Percentiles rank a stretch among this genome's conserved stretches.
Conservation (phyloP, 768 basidiomycete genomes). For the Phlebiopsis gigantea region DNA sequence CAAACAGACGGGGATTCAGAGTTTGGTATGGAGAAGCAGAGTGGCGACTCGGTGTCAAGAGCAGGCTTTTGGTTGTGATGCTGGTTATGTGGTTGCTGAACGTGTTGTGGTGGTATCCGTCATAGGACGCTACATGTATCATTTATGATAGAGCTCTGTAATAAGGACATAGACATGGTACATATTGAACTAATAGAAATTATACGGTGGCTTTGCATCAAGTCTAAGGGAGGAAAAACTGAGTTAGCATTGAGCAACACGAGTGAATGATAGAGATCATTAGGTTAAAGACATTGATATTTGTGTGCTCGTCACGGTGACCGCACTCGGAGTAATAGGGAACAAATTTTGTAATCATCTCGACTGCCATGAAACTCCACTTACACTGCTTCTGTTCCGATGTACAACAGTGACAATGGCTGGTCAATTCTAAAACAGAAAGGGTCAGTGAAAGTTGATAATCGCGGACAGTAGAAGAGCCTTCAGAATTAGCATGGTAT, state of each 20-base stretch:
- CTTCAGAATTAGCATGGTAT: conserved; percentile 88
- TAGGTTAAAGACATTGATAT: conserved; percentile 30
- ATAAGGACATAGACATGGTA: not conserved
- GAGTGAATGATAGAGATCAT: conserved; percentile 25
- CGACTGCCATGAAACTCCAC: not conserved
- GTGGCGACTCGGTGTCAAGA: conserved; percentile 36
- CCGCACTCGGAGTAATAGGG: conserved; percentile 14
- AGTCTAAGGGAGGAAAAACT: not conserved
- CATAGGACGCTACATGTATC: not conserved
- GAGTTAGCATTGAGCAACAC: conserved; percentile 2
- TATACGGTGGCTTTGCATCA: too few relatives aligned
- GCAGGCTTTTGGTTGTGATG: conserved; percentile 36
- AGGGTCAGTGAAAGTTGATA: conserved; percentile 43
- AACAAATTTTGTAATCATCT: conserved; percentile 26
- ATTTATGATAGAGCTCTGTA: not conserved
- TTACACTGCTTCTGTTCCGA: not conserved
- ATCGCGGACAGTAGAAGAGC: conserved; percentile 21
- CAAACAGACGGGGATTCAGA: conserved; percentile 18
- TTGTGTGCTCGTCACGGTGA: conserved; percentile 13
- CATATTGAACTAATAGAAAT: not conserved
- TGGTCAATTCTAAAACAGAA: not conserved
- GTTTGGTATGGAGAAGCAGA: conserved; percentile 28
- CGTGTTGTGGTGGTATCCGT: conserved; percentile 44
- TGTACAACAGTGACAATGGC: not conserved
- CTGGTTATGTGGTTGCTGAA: conserved; percentile 63